Evolutionary conservation across 805 yeast species (phyloP).

Genomic region (Kuraishia capsulata): DNA sequence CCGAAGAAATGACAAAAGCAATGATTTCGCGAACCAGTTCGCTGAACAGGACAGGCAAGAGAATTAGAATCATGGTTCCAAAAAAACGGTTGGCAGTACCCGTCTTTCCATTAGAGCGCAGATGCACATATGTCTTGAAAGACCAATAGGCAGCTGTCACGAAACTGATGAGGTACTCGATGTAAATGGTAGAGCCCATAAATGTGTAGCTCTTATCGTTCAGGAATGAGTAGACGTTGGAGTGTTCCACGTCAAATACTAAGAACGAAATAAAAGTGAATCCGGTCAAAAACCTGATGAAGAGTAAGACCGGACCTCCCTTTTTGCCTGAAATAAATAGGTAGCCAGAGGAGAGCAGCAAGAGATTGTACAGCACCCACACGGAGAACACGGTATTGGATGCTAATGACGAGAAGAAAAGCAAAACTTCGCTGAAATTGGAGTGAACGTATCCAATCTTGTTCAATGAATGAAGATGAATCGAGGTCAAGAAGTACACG

Average conservation of each 20-base stretch:
- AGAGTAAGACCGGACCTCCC: constrained; percentile 4
- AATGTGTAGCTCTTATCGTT: constrained; percentile 11
- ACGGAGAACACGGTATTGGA: constrained; percentile 15
- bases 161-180: constrained; percentile 12
- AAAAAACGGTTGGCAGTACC: constrained; percentile 6
- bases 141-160: constrained; percentile 10
- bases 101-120: constrained; percentile 5
- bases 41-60: constrained; percentile 11
- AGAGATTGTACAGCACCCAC: constrained; percentile 22
- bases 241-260: constrained; percentile 18
- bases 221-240: constrained; percentile 18
- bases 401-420: constrained; percentile 12
- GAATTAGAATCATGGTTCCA: constrained; percentile 9
- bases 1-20: constrained; percentile 7
- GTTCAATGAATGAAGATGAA: constrained; percentile 12
- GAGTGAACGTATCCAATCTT: constrained; percentile 16
- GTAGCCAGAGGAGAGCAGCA: constrained; percentile 20
- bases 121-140: constrained; percentile 10
- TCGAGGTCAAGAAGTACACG: constrained; percentile 9
- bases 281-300: constrained; percentile 12
- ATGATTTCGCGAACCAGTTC: constrained; percentile 10
- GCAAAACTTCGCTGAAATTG: constrained; percentile 10
- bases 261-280: constrained; percentile 16
- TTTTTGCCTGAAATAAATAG: constrained; percentile 12
- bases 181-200: constrained; percentile 13